Evolutionary conservation across 2,329 filamentous ascomycete genomes (phyloP), one percentile per base, ranked within the genome.

Genomic region (Tolypocladium cylindrosporum): DNA sequence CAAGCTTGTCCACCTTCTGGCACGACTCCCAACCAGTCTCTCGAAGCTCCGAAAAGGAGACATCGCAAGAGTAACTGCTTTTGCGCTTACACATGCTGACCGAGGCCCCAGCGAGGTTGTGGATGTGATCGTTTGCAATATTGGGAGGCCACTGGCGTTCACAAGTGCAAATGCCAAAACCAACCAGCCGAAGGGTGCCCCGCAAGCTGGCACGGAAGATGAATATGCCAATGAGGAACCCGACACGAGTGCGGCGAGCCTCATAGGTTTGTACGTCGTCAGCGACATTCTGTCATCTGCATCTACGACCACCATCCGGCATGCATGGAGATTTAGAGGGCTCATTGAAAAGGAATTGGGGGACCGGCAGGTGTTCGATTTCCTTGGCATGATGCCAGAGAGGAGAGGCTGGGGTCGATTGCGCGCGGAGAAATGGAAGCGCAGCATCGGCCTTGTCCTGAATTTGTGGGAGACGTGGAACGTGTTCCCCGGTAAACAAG

Each of bases 21-120:
- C 89, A 3, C 84, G 91, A 19, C 77, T 97, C 34, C 94, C 94
- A 0, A 89, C 85, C 3, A 85, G 83, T 4, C 84, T 90, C 43
- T 83, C 86, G 2, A 88, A 83, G 63, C 78, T 97, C 34, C 83
- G 90, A 36, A 90, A 90, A 67, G 91, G 91, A 3, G 91, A 97
- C 67, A 84, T 97, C 52, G 92, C 91, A 1, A 83, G 91, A 6
- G 80, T 97, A 2, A 93, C 92, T 1, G 83, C 88, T 3, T 97
- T 97, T 72, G 92, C 92, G 14, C 91, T 97, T 58, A 87, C 87
- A 2, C 91, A 97, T 69, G 89, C 91, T 1, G 90, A 88, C 43
- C 81, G 85, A 24, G 94, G 92, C 19, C 89, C 90, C 14, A 89
- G 95, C 62, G 94, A 97, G 74, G 87, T 97, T 41, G 91, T 96